Base-by-base conservation (phyloP, 164 flowering plant genomes). In the Tetracentron sinense region DNA sequence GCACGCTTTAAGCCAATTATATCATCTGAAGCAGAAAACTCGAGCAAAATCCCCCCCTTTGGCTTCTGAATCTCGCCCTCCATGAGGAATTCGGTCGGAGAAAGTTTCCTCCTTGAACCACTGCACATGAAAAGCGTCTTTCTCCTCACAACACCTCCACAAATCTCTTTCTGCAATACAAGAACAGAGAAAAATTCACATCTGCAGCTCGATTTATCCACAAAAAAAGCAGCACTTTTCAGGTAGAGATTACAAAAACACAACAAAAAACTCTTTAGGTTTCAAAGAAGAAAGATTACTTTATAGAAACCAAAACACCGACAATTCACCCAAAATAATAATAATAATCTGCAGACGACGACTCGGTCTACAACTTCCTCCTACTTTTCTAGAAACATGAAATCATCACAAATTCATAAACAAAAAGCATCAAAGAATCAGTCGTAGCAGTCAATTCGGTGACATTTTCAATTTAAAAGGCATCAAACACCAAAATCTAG, bases 21-120 rank as follows among this genome's bases (percentile, higher is more conserved):
- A 60, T 70, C 73, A 47, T 70, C 60, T 12, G 42, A 42, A 8
- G 73, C 73, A 8, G 73, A 21, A 0, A 64, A 20, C 31, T 70
- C 73, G 8, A 70, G 60, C 29, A 70, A 55, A 27, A 27, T 47
- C 61, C 20, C 22, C 16, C 8, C 21, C 11, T 53, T 63, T 44
- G 2, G 59, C 58, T 27, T 54, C 49, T 54, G 31, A 25, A 26
- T 19, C 28, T 33, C 50, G 3, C 27, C 59, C 27, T 64, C 53
- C 67, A 64, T 55, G 19, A 23, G 19, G 31, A 64, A 55, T 0
- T 28, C 60, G 14, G 60, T 53, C 17, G 53, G 65, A 11, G 38
- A 42, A 17, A 44, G n/a, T 44, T 27, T 46, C 21, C 48, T 55
- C 67, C 46, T 64, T 23, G 51, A 11, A 55, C 26, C 67, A 26